Percentiles rank a stretch among this genome's conserved stretches.
Evolutionary conservation across 495 filamentous ascomycete species (phyloP).

Genomic region (Trichoderma orchidacearum): DNA sequence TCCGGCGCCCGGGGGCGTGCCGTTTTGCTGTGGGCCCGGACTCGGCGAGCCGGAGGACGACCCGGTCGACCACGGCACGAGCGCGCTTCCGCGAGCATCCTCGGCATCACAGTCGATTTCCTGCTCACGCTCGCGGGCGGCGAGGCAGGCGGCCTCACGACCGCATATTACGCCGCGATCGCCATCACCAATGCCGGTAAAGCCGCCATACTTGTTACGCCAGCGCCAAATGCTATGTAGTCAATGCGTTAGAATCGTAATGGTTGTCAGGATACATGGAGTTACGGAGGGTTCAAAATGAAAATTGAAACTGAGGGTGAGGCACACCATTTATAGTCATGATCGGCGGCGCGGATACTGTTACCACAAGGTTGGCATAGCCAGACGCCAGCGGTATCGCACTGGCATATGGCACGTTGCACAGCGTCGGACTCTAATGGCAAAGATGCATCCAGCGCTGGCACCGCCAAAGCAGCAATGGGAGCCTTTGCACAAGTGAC

Average conservation of each 20-base stretch:
- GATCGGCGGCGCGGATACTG: conserved; percentile 51
- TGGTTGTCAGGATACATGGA: too few relatives aligned
- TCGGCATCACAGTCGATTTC: conserved; percentile 68
- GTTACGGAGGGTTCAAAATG: too few relatives aligned
- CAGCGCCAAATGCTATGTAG: conserved; percentile 66
- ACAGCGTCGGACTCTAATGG: conserved; percentile 27
- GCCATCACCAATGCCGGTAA: conserved; percentile 77
- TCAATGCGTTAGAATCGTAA: not conserved
- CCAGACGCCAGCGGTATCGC: conserved; percentile 50
- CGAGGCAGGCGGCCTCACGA: conserved; percentile 53
- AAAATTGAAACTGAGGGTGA: not conserved
- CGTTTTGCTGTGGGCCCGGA: conserved; percentile 1
- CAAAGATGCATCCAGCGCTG: conserved; percentile 12
- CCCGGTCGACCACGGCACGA: conserved; percentile 7
- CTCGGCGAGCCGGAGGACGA: conserved; percentile 3
- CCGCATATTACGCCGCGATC: conserved; percentile 78
- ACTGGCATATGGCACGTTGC: conserved; percentile 52
- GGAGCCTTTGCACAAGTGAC: conserved; percentile 54
- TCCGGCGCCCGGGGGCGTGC: not conserved
- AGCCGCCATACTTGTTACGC: conserved; percentile 72
- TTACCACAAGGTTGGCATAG: conserved; percentile 70
- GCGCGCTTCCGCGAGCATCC: conserved; percentile 31
- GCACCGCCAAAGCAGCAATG: conserved; percentile 30
- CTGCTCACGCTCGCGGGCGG: conserved; percentile 57
- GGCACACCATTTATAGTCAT: conserved; percentile 46